These are phyloP conservation scores for Piper betle DNA, from an alignment of 164 flowering plant species.

Conservation along the genomic window DNA sequence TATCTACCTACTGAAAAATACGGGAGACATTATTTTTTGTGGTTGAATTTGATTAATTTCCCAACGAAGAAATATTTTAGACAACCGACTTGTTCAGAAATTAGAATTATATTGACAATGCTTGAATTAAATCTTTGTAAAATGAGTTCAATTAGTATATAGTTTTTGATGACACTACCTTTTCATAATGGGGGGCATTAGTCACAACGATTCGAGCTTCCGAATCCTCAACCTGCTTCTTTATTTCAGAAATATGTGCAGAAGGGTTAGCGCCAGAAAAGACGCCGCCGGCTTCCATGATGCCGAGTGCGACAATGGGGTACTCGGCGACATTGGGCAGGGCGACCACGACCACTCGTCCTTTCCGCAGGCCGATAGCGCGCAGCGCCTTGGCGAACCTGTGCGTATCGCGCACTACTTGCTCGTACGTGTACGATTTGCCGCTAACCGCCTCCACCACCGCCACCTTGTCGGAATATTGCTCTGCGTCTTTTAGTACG, in stretches of 20 bases:
- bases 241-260: constrained; percentile 58
- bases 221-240: constrained; percentile 67
- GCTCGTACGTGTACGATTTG: constrained; percentile 43
- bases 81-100: no score
- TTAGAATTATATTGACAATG: no score
- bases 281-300: constrained; percentile 90
- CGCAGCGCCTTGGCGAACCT: constrained; percentile 72
- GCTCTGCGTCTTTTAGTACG: constrained; percentile 61
- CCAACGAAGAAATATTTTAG: no score
- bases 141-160: no score
- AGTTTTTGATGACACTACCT: constrained; percentile 26
- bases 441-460: constrained; percentile 67
- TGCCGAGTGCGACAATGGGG: constrained; percentile 63
- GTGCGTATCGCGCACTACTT: constrained; percentile 41
- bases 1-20: no score
- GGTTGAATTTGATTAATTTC: no score
- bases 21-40: no score
- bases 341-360: constrained; percentile 63
- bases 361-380: constrained; percentile 70
- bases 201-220: constrained; percentile 70
- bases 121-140: no score
- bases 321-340: constrained; percentile 90
- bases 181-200: constrained; percentile 40
- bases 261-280: constrained; percentile 86
- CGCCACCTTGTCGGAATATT: constrained; percentile 65